A percentile compares a stretch with the other conserved stretches of the same genome.
These are phyloP conservation scores for Pogostemon cablin DNA, from an alignment of 257 asterid genomes.

Conservation along the genomic window DNA sequence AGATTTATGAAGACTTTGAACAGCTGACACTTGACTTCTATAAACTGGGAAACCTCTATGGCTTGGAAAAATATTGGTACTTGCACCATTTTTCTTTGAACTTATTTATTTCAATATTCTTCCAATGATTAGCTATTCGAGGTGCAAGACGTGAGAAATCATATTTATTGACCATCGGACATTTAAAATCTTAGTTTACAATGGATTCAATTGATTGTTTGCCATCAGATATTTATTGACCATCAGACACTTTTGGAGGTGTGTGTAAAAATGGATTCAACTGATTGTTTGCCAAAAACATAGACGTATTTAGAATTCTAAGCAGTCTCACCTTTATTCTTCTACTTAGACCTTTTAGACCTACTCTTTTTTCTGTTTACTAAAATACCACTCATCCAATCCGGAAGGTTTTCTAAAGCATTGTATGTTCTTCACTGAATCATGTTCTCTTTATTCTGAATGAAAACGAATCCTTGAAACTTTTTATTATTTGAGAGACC, in stretches of 20 bases:
- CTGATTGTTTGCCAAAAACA: background rate
- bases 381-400: too few relatives aligned
- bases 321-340: too few relatives aligned
- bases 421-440: too few relatives aligned
- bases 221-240: too few relatives aligned
- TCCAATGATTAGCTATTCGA: background rate
- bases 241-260: background rate
- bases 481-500: too few relatives aligned
- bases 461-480: too few relatives aligned
- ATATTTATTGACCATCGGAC: background rate
- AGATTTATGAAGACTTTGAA: conserved; percentile 76
- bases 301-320: too few relatives aligned
- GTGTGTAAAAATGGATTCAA: background rate
- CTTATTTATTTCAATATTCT: background rate
- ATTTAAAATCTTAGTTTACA: background rate
- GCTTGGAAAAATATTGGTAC: conserved; percentile 90
- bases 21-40: conserved; percentile 63
- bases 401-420: too few relatives aligned
- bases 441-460: too few relatives aligned
- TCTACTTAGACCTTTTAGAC: too few relatives aligned
- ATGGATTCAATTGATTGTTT: too few relatives aligned
- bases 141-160: conserved; percentile 12
- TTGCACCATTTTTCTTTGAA: background rate
- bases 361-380: too few relatives aligned
- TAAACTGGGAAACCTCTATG: conserved; percentile 71